Conservation (phyloP, 441 rosid genomes). For the Aleurites moluccanus region DNA sequence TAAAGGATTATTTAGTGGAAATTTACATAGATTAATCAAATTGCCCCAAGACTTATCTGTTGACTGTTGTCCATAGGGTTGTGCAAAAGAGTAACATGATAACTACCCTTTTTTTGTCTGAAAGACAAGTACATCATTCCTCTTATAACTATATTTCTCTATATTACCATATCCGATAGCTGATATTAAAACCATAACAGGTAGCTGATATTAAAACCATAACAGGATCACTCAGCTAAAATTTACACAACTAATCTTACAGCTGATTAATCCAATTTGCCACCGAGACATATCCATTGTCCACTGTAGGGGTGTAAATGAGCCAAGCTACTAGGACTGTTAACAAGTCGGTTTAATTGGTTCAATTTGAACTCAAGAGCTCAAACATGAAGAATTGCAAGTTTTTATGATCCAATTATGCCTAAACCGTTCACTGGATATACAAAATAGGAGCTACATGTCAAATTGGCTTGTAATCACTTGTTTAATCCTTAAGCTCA, state of each 20-base stretch:
- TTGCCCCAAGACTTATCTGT: no score
- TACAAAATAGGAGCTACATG: background rate
- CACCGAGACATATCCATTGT: background rate
- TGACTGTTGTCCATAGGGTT: no score
- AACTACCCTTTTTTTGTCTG: no score
- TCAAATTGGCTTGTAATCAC: background rate
- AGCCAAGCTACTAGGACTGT: background rate
- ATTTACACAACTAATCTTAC: background rate
- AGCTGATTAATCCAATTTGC: background rate
- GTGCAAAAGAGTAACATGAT: no score
- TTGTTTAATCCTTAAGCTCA: background rate
- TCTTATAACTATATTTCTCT: background rate
- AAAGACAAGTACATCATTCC: background rate
- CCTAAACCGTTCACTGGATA: background rate
- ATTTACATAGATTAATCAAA: no score
- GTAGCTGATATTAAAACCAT: background rate
- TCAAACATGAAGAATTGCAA: background rate
- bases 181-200: background rate
- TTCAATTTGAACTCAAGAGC: background rate
- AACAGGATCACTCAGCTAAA: background rate
- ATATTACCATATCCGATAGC: background rate
- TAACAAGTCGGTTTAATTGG: background rate
- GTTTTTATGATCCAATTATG: background rate
- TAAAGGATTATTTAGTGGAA: no score
- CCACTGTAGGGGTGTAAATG: background rate